Evolutionary conservation across 2,329 filamentous ascomycete species (phyloP).

Genomic region (Hypoxylon sp.): DNA sequence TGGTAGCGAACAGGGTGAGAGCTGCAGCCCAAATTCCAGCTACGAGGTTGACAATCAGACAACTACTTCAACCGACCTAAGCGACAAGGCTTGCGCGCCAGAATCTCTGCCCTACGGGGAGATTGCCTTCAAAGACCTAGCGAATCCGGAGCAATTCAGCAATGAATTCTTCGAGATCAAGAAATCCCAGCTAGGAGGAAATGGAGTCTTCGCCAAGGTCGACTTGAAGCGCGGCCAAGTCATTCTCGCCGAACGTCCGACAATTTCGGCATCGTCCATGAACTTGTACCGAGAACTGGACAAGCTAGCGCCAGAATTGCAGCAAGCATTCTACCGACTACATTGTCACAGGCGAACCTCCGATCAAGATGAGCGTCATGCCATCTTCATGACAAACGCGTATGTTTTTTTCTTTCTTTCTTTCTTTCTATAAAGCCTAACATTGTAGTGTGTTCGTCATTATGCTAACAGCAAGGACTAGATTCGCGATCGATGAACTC

Average conservation of each 20-base stretch:
- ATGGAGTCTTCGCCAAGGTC: conserved; percentile 63
- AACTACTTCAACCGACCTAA: neutral
- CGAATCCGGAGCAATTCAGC: conserved; percentile 41
- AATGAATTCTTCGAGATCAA: conserved; percentile 61
- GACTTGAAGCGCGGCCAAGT: conserved; percentile 57
- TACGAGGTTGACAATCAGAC: neutral
- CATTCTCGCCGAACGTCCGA: conserved; percentile 63
- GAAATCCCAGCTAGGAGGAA: conserved; percentile 60
- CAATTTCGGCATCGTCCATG: conserved; percentile 55
- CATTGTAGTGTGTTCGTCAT: neutral
- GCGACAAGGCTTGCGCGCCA: neutral
- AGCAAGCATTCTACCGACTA: conserved; percentile 57
- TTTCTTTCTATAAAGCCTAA: neutral
- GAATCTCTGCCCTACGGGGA: conserved; percentile 10
- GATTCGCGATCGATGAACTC: conserved; percentile 35
- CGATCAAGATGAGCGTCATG: conserved; percentile 54
- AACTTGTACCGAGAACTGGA: conserved; percentile 57
- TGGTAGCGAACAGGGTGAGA: neutral
- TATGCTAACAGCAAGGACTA: conserved; percentile 20
- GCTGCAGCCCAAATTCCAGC: neutral
- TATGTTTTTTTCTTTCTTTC: conserved; percentile 50
- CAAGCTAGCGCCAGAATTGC: conserved; percentile 53
- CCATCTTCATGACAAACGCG: conserved; percentile 64
- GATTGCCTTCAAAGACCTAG: conserved; percentile 19
- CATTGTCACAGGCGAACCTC: conserved; percentile 53